A percentile compares a stretch with the other conserved stretches of the same genome.
These are phyloP conservation scores for Epichloe bromicola DNA, from an alignment of 2,329 filamentous ascomycete genomes.

Conservation along the genomic window DNA sequence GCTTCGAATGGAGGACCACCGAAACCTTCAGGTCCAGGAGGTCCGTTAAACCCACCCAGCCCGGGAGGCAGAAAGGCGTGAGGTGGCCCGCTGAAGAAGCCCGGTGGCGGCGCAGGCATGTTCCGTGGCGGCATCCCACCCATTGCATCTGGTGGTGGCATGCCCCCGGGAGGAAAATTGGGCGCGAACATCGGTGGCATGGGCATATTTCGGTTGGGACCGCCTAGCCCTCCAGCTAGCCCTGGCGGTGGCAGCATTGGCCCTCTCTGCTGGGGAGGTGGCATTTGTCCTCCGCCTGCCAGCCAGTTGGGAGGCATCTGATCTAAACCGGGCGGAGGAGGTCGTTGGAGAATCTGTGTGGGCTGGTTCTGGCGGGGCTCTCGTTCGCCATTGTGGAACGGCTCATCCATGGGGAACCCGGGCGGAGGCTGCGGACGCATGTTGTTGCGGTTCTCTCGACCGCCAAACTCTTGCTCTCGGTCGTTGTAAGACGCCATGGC, in stretches of 20 bases:
- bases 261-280: constrained; percentile 27
- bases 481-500: constrained; percentile 34
- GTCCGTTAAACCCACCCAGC: constrained; percentile 44
- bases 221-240: constrained; percentile 24
- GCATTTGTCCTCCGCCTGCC: constrained; percentile 30
- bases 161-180: constrained; percentile 41
- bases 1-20: constrained; percentile 38
- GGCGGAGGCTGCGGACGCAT: constrained; percentile 34
- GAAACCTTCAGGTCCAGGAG: constrained; percentile 33
- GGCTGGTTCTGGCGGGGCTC: constrained; percentile 39
- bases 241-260: constrained; percentile 52
- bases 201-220: constrained; percentile 27
- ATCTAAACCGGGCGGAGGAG: constrained; percentile 47
- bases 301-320: constrained; percentile 46
- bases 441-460: constrained; percentile 19
- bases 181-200: constrained; percentile 48
- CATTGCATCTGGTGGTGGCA: constrained; percentile 35
- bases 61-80: constrained; percentile 42
- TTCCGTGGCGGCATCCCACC: constrained; percentile 38
- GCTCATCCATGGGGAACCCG: constrained; percentile 39
- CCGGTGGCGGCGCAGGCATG: constrained; percentile 43
- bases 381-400: constrained; percentile 34
- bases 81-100: constrained; percentile 39
- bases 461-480: constrained; percentile 33
- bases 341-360: constrained; percentile 52